These are phyloP conservation scores for Metarhizium sp. DNA, from an alignment of 2,329 filamentous ascomycete genomes.

Conservation along the genomic window DNA sequence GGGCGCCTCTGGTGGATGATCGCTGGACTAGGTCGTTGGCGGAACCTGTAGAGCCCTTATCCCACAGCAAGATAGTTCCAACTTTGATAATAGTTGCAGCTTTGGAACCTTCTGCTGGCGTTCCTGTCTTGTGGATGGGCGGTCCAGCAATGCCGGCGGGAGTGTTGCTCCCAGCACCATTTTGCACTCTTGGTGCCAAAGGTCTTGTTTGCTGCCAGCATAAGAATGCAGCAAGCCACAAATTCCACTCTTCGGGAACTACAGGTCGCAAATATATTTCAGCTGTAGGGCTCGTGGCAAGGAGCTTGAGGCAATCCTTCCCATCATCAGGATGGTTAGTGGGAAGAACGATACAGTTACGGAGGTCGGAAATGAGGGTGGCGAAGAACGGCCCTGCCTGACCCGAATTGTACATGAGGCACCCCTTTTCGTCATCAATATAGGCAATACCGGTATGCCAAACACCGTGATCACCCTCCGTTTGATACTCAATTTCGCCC, in stretches of 20 bases:
- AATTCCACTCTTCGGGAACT: conserved; percentile 57
- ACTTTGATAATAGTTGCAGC: conserved; percentile 80
- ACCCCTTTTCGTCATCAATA: conserved; percentile 67
- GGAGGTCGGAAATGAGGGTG: conserved; percentile 61
- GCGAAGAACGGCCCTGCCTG: conserved; percentile 56
- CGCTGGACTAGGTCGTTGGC: conserved; percentile 47
- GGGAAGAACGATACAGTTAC: conserved; percentile 60
- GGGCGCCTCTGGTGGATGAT: conserved; percentile 47
- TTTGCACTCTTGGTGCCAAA: conserved; percentile 43
- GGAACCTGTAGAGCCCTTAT: conserved; percentile 55
- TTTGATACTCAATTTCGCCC: conserved; percentile 64
- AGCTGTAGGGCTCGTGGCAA: conserved; percentile 42
- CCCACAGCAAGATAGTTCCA: conserved; percentile 84
- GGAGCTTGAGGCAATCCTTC: conserved; percentile 43
- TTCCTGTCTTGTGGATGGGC: conserved; percentile 33
- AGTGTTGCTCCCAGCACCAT: conserved; percentile 23
- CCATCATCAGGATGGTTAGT: conserved; percentile 36
- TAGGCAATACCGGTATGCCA: conserved; percentile 69
- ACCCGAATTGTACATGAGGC: conserved; percentile 64
- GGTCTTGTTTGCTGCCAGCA: conserved; percentile 73
- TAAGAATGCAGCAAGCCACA: conserved; percentile 71
- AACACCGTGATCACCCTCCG: conserved; percentile 42
- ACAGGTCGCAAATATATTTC: conserved; percentile 57
- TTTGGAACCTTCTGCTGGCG: conserved; percentile 22
- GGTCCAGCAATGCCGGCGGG: conserved; percentile 27